Base-by-base conservation (phyloP, 768 basidiomycete genomes). In the Tricholoma saponaceum region DNA sequence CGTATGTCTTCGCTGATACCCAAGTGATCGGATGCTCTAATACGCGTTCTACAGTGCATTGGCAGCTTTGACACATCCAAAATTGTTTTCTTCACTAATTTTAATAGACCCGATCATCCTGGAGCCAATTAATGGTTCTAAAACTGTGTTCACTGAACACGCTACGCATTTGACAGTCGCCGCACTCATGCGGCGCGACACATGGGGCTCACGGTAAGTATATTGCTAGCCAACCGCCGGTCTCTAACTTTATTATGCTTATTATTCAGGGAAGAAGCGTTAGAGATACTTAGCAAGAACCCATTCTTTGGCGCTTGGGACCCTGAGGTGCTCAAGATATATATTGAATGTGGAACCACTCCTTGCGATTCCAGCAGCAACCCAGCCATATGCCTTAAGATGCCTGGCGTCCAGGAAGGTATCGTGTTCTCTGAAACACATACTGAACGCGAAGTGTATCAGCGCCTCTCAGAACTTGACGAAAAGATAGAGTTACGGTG, bases 41-140 rank as follows among this genome's bases (percentile, higher is more conserved):
- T 18, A 12, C 6, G 12, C 32, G 55, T 23, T 10, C 20, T 51
- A 23, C 60, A 91, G 88, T 12, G 67, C 81, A n/a, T 80, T 85
- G 41, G 90, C 85, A 1, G 88, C 90, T 1, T 61, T 85, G 22
- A 76, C 80, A 35, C 73, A 76, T 57, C 91, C 92, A 0, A 71
- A 73, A 1, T 73, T 95, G 5, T 95, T 93, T 73, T 76, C 83
- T 32, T 82, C 83, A 0, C 72, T 96, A 39, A 72, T 91, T 41
- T 79, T 95, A 18, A 70, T 94, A 22, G 95, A 97, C 67, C 92
- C 95, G 0, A 82, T 95, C 66, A 83, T 90, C 32, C 50, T 74
- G 46, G 70, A 71, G 43, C 71, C 13, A 57, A 51, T 2, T 4
- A 30, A 50, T 2, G n/a, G 47, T 30, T 18, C 26, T 7, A 47